Conservation (phyloP, 2,329 filamentous ascomycete genomes). For the Fusarium floridanum region DNA sequence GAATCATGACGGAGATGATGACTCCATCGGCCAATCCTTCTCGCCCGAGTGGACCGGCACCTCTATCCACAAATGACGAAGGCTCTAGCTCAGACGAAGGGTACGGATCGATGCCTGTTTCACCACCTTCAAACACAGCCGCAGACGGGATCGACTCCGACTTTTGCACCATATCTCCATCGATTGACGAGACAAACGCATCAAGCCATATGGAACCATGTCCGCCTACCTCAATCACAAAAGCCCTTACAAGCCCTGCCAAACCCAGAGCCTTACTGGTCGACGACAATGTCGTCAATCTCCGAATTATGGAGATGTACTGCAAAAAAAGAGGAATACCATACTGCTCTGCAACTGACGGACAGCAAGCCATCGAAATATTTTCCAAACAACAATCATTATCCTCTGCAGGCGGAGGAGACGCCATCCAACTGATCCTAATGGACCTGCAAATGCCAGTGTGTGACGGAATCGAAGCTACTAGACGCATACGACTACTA, state of each 20-base stretch:
- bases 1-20: neutral
- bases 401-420: slow-evolving; percentile 9
- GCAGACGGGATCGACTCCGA: neutral
- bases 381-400: slow-evolving; percentile 39
- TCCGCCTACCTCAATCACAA: neutral
- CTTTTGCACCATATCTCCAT: neutral
- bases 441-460: slow-evolving; percentile 50
- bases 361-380: slow-evolving; percentile 57
- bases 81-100: slow-evolving; percentile 4
- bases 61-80: neutral
- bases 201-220: neutral
- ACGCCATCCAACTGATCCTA: slow-evolving; percentile 39
- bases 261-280: slow-evolving; percentile 54
- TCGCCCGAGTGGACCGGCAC: neutral
- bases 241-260: neutral
- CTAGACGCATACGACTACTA: slow-evolving; percentile 40
- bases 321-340: slow-evolving; percentile 58
- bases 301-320: slow-evolving; percentile 62
- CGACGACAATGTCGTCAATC: slow-evolving; percentile 63
- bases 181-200: neutral
- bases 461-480: slow-evolving; percentile 47
- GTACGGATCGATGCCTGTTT: neutral
- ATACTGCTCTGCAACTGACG: slow-evolving; percentile 58
- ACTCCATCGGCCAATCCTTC: accelerated
- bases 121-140: neutral